These are phyloP conservation scores for Beauveria brongniartii DNA, from an alignment of 2,329 filamentous ascomycete species.

Conservation along the genomic window DNA sequence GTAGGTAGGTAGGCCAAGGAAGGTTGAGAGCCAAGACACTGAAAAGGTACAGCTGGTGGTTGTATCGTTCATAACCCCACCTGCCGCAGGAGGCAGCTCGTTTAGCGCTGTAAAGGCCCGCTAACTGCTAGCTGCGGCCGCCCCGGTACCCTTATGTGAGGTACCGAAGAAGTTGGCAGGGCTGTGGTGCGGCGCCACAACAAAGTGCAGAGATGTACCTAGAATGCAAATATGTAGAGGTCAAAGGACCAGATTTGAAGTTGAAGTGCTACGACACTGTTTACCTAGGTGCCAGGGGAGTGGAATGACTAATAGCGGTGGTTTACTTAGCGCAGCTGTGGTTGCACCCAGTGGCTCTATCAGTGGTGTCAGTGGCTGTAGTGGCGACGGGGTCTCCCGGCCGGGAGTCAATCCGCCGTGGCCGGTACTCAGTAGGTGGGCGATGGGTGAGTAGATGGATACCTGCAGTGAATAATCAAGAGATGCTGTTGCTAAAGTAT, in stretches of 20 bases:
- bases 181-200: not conserved
- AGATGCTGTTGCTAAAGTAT: not conserved
- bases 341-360: not conserved
- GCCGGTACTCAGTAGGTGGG: not conserved
- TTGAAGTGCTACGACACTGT: not conserved
- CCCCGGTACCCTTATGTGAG: not conserved
- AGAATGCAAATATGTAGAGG: not conserved
- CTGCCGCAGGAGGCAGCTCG: not conserved
- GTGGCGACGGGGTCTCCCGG: not conserved
- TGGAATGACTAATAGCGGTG: not conserved
- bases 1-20: not conserved
- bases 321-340: not conserved
- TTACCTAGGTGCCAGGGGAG: not conserved
- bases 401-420: not conserved
- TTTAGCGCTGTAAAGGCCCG: not conserved
- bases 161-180: not conserved
- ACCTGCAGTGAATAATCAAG: too few species aligned
- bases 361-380: not conserved
- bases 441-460: too few species aligned
- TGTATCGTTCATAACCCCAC: constrained; percentile 2
- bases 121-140: not conserved
- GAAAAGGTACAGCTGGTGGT: constrained; percentile 1
- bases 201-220: not conserved
- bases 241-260: not conserved
- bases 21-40: not conserved